Evolutionary conservation across 345 rosid species (phyloP).

Genomic region (Rhodamnia rubescens): DNA sequence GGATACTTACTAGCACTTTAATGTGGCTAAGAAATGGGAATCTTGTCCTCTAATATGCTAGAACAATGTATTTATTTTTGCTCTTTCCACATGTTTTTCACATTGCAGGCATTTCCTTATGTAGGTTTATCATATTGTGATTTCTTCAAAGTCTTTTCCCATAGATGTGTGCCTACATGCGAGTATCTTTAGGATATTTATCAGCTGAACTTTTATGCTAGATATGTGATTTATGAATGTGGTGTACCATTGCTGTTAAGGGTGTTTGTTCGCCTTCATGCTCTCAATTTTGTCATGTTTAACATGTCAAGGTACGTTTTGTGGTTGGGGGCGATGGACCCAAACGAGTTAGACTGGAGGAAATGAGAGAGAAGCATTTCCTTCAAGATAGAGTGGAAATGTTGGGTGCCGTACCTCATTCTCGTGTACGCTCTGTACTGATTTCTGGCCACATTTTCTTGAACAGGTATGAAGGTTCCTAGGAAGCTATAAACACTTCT

Average conservation of each 20-base stretch:
- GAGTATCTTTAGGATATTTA: neutral
- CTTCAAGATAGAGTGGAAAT: constrained; percentile 94
- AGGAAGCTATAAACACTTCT: neutral
- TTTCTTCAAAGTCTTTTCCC: neutral
- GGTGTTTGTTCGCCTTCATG: neutral
- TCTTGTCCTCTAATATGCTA: neutral
- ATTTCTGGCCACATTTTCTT: constrained; percentile 81
- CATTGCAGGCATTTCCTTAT: neutral
- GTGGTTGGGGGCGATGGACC: constrained; percentile 96
- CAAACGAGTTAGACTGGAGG: constrained; percentile 78
- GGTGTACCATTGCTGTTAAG: neutral
- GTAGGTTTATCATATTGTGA: neutral
- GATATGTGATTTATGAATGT: neutral
- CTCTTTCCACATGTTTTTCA: neutral
- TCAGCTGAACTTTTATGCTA: neutral
- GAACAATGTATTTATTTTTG: neutral
- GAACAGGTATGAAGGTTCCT: constrained; percentile 32
- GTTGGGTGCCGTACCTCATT: constrained; percentile 90
- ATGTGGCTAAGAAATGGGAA: neutral
- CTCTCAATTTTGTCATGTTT: neutral
- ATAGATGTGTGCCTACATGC: neutral
- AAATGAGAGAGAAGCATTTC: constrained; percentile 96
- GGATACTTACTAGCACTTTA: neutral
- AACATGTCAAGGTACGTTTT: constrained; percentile 60
- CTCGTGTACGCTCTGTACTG: constrained; percentile 71